Evolutionary conservation across 2,329 filamentous ascomycete species (phyloP), one percentile per base, ranked within the genome.

Genomic region (Dactylellina cionopaga): DNA sequence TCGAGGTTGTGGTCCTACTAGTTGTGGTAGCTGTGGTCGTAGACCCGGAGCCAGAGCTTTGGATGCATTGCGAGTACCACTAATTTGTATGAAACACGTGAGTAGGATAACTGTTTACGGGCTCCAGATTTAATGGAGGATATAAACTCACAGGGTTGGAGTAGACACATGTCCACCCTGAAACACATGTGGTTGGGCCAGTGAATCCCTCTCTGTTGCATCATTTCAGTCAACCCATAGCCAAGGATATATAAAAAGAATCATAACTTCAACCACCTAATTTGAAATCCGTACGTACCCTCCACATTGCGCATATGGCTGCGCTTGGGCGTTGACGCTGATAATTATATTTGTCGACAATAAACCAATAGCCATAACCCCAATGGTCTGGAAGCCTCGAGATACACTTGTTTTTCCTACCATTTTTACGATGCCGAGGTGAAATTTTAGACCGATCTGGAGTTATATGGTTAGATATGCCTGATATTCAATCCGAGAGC

Each of bases 11-110:
- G 15, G 60, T 47, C 13, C 37, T 41, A 10, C 10, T 35, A 15
- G 41, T 52, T 22, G 60, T 55, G 13, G 63, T 25, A 27, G 29
- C 29, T 2, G 62, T 29, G 13, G 41, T 39, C 5, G 39, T 62
- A 1, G 43, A 33, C 2, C 43, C 33, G 35, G 13, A 19, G 35
- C 43, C 19, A 13, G 29, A 39, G 3, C 60, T 39, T 49, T 39
- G 44, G 7, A 65, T 9, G n/a, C 60, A 65, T 49, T 65, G 60
- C 2, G 37, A 56, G 22, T 65, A 65, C 11, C 49, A 65, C 39
- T 65, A 39, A n/a, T 22, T 9, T 19, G 9, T 13, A 41, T 10
- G 35, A 31, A 31, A 39, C 19, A 22, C 10, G 19, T 3, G 24
- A 19, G 41, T 44, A 7, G 15, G 37, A 41, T n/a, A 6, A 7